Conservation (phyloP, 352 stramenopile genomes). For the Globisporangium nagaii region DNA sequence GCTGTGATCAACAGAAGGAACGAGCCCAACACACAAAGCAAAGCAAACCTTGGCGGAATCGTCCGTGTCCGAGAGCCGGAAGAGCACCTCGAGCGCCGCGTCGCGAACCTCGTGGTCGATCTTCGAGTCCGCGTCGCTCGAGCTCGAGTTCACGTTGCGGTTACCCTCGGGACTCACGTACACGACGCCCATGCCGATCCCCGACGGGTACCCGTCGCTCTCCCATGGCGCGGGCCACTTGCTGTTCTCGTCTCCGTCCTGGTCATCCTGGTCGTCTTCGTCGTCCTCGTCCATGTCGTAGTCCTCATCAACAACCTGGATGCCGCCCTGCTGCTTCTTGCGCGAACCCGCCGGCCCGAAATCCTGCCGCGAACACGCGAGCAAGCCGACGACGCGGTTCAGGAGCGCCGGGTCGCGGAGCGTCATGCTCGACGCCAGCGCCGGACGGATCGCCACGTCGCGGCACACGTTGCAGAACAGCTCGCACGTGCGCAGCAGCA, state of each 20-base stretch:
- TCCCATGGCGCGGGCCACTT: conserved; percentile 76
- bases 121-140: conserved; percentile 37
- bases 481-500: conserved; percentile 59
- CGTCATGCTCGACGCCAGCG: conserved; percentile 35
- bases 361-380: conserved; percentile 49
- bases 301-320: conserved; percentile 29
- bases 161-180: conserved; percentile 67
- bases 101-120: conserved; percentile 77
- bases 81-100: conserved; percentile 65
- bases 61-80: conserved; percentile 59
- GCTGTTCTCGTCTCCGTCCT: conserved; percentile 41
- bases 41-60: conserved; percentile 43
- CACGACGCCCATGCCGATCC: conserved; percentile 72
- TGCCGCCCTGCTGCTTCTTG: conserved; percentile 24
- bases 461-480: conserved; percentile 55
- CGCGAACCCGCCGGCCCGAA: conserved; percentile 22
- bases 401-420: conserved; percentile 43
- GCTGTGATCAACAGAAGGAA: not conserved
- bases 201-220: conserved; percentile 58
- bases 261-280: conserved; percentile 43
- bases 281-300: conserved; percentile 43
- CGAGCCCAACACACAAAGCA: not conserved
- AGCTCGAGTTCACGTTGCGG: conserved; percentile 30
- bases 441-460: conserved; percentile 37
- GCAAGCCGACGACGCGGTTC: conserved; percentile 39